A percentile compares a stretch with the other conserved stretches of the same genome.
Conservation (phyloP, 2,329 filamentous ascomycete species). For the Furcasterigmium furcatum region DNA sequence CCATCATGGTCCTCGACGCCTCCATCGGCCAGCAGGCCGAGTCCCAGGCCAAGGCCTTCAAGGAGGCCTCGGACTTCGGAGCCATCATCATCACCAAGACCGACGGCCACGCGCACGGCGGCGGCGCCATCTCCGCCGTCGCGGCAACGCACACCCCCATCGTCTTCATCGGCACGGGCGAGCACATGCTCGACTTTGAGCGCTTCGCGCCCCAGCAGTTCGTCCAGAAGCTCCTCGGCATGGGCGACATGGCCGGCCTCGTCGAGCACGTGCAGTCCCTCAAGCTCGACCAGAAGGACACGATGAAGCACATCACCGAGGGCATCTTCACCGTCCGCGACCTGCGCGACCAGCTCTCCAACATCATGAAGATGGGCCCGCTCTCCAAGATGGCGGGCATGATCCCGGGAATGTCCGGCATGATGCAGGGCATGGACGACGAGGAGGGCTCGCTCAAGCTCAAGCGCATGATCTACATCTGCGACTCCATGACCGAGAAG, state of each 20-base stretch:
- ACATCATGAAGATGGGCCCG: constrained; percentile 99
- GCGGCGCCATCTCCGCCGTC: constrained; percentile 95
- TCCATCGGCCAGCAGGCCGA: constrained; percentile 97
- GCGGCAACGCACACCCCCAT: constrained; percentile 96
- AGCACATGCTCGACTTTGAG: constrained; percentile 95
- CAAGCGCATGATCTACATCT: constrained; percentile 98
- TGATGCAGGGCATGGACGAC: constrained; percentile 96
- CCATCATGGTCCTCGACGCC: constrained; percentile 95
- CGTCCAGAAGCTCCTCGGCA: constrained; percentile 88
- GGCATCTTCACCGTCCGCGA: constrained; percentile 96
- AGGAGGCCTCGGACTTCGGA: constrained; percentile 93
- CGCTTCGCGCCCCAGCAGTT: constrained; percentile 91
- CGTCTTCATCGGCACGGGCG: constrained; percentile 95
- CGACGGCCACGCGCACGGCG: constrained; percentile 90
- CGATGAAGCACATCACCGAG: constrained; percentile 97
- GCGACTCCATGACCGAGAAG: constrained; percentile 95
- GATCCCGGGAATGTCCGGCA: constrained; percentile 90
- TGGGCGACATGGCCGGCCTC: constrained; percentile 94
- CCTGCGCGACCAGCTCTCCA: constrained; percentile 88
- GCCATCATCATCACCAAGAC: constrained; percentile 99
- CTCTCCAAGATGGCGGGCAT: constrained; percentile 97
- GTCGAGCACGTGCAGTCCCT: constrained; percentile 96
- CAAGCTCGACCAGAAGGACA: constrained; percentile 96
- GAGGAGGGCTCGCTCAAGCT: constrained; percentile 92
- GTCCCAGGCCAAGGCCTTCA: constrained; percentile 92